Evolutionary conservation across 139 green algal genomes (phyloP), one percentile per base, ranked within the genome.

Genomic region (Nannochloris sp.): DNA sequence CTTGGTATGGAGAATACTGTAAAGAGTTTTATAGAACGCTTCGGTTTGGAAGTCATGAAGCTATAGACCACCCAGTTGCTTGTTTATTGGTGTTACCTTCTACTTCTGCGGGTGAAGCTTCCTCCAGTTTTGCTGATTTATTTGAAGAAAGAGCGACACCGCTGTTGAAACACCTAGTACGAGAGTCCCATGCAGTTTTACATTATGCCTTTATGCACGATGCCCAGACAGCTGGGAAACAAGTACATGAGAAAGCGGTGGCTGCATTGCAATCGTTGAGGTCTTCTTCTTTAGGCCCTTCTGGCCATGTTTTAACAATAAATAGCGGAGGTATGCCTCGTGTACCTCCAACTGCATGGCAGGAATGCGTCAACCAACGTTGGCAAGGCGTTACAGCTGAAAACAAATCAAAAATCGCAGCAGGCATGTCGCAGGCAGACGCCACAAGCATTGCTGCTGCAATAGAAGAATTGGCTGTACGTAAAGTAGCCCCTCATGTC

Each of bases 21-120:
- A 48, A 63, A 1, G 87, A 96, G 74, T 89, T 91, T 51, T 36
- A 89, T 42, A 80, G 88, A 3, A 70, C 86, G 58, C 67, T 96
- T 39, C 23, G 48, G 12, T 97, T 97, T 59, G 76, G 79, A 5
- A 87, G 93, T 45, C 88, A 95, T 51, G 90, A 97, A 51, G 74
- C 74, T 1, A 64, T 92, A 25, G 91, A 97, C 68, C 79, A 95
- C 63, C 91, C 91, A 1, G 80, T 95, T 23, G 85, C 79, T 15
- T 93, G 83, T 88, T 55, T 89, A 25, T 61, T 90, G 54, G 83
- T 81, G 37, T 54, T 83, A 36, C 63, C 78, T 30, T 77, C 81
- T 4, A 64, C 69, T 4, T 13, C 64, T 10, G 61, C 34, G 9
- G 64, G 68, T 15, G 78, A 90, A 56, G 57, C 73, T 32, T 37